Percentiles rank a stretch among this genome's conserved stretches.
phyloP scores from a whole-genome alignment of 129 eudicot genomes.

The Daucus carota region DNA sequence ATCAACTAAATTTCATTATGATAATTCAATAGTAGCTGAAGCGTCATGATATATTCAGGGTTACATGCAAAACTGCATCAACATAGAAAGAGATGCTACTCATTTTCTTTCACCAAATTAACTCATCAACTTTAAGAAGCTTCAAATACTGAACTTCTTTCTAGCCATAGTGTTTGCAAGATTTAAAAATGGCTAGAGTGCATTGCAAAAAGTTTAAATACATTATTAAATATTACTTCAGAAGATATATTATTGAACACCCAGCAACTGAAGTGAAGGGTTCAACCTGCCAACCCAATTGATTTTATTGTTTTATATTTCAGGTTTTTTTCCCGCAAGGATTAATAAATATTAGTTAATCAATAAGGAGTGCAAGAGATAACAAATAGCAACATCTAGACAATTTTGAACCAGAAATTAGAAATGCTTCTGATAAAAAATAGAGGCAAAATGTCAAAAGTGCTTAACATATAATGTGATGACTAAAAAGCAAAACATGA shows the following conservation, averaged over 20 bases:
- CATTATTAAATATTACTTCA: neutral
- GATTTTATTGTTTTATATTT: neutral
- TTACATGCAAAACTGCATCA: neutral
- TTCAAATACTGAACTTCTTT: neutral
- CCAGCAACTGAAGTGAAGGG: neutral
- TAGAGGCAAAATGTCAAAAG: neutral
- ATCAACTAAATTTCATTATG: neutral
- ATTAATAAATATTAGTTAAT: neutral
- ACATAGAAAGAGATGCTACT: neutral
- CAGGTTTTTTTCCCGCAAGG: neutral
- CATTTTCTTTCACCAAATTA: neutral
- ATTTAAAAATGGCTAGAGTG: neutral
- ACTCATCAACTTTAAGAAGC: neutral
- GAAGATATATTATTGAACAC: neutral
- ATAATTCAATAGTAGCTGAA: neutral
- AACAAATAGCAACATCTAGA: neutral
- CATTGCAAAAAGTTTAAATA: neutral
- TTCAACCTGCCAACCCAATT: neutral
- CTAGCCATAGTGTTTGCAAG: neutral
- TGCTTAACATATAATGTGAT: neutral
- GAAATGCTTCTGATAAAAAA: neutral
- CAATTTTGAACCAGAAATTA: neutral
- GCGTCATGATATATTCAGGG: neutral
- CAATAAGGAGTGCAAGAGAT: neutral
- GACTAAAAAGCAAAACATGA: conserved; percentile 3